Evolutionary conservation across 495 filamentous ascomycete genomes (phyloP), one percentile per base, ranked within the genome.

Genomic region (Lepraria neglecta): DNA sequence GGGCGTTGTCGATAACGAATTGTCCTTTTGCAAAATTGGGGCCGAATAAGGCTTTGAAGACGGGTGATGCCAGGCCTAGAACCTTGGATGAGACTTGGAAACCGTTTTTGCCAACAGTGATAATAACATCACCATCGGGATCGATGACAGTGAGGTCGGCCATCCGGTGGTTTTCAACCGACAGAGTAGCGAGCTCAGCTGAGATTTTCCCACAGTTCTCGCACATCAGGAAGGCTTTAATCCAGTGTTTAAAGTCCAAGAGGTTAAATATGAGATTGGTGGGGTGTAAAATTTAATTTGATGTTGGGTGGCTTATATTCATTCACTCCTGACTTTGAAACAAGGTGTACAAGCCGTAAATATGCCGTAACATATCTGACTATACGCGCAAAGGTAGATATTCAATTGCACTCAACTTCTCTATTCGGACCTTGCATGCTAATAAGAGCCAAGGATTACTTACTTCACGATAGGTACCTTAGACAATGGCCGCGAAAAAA

Each of bases 1-100:
- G 27, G 35, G 21, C 54, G 27, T 56, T 44, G 4, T 42, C 30
- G 3, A 42, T n/a, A 44, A 10, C 30, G 9, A 42, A 38, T 27
- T 51, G 33, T n/a, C 45, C 57, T 59, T 59, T 30, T 33, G 30
- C 56, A 59, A 59, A 59, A 27, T 19, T 48, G 11, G 75, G 76
- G 79, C 45, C 6, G 12, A 63, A 63, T 9, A 63, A 33, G n/a
- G 60, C 43, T 6, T 38, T 60, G 53, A 60, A 63, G 10, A 63
- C 56, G 15, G 56, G 40, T 6, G 61, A 63, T 12, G 55, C 56
- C 45, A 63, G 56, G 24, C 44, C 28, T 19, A 63, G 35, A 38
- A 61, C 45, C 28, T 60, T 58, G 27, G 61, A 63, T 27, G 56
- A 61, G 61, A 53, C 61, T 17, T 50, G 38, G 11, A 45, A 27